phyloP scores from a whole-genome alignment of 306 rosid species.

The Lathyrus aphaca region DNA sequence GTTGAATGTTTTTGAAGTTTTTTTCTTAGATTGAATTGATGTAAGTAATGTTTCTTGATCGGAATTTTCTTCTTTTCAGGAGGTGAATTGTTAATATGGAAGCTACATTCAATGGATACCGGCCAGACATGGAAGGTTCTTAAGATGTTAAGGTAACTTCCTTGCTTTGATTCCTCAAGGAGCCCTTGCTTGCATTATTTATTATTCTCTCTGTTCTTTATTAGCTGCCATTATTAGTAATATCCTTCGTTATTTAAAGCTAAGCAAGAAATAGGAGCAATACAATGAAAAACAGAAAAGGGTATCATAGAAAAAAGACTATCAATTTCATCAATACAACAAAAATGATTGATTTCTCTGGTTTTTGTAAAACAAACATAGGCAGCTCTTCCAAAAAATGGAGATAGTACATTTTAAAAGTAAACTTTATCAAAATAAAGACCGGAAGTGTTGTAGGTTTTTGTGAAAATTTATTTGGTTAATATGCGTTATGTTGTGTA shows the following conservation, averaged over 20 bases:
- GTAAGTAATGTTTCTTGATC: constrained; percentile 9
- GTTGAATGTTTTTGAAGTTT: constrained; percentile 1
- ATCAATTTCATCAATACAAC: neutral
- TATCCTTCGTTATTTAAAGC: neutral
- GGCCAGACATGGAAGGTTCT: constrained; percentile 85
- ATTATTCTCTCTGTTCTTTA: neutral
- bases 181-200: neutral
- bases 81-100: constrained; percentile 84
- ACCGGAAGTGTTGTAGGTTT: neutral
- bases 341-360: neutral
- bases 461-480: constrained; percentile 7
- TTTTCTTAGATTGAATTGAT: constrained; percentile 18
- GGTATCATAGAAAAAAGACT: neutral
- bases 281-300: neutral
- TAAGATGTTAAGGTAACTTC: constrained; percentile 69
- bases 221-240: neutral
- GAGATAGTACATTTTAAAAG: neutral
- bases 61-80: constrained; percentile 45
- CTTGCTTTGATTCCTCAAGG: constrained; percentile 14
- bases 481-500: constrained; percentile 9
- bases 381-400: neutral
- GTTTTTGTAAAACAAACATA: neutral
- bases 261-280: neutral
- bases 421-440: neutral
- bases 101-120: constrained; percentile 61